These are phyloP conservation scores for Eremothecium gossypii DNA, from an alignment of 1,139 yeast species.

Conservation along the genomic window DNA sequence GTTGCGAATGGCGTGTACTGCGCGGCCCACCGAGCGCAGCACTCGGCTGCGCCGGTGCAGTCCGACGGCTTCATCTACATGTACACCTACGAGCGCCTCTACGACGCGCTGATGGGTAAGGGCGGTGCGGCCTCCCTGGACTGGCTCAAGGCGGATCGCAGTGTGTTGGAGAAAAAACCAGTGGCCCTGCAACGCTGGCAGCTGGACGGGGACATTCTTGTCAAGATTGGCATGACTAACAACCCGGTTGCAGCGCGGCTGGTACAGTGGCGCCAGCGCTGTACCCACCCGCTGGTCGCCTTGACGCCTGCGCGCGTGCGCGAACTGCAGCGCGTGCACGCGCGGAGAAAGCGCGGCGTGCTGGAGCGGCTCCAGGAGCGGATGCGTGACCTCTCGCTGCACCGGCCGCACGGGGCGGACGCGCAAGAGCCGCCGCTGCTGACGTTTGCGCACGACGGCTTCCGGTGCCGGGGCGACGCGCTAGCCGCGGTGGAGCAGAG, in stretches of 20 bases:
- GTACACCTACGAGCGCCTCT: conserved; percentile 23
- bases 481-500: conserved; percentile 18
- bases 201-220: conserved; percentile 15
- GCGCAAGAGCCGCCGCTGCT: neutral
- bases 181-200: conserved; percentile 15
- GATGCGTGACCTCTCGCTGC: neutral
- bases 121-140: conserved; percentile 9
- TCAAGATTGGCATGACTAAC: conserved; percentile 29
- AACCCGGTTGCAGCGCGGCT: conserved; percentile 21
- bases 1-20: conserved; percentile 15
- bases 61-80: conserved; percentile 24
- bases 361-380: neutral
- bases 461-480: conserved; percentile 8
- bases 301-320: conserved; percentile 19
- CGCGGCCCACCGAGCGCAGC: conserved; percentile 1
- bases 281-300: conserved; percentile 22
- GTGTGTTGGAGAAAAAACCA: conserved; percentile 10
- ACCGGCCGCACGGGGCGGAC: neutral
- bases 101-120: conserved; percentile 9
- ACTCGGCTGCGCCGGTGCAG: neutral
- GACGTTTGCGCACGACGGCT: conserved; percentile 10
- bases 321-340: conserved; percentile 4
- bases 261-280: conserved; percentile 22
- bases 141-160: conserved; percentile 23
- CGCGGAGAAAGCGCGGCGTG: neutral